phyloP scores from a whole-genome alignment of 768 basidiomycete genomes.

The Phlebiopsis flavidoalba region DNA sequence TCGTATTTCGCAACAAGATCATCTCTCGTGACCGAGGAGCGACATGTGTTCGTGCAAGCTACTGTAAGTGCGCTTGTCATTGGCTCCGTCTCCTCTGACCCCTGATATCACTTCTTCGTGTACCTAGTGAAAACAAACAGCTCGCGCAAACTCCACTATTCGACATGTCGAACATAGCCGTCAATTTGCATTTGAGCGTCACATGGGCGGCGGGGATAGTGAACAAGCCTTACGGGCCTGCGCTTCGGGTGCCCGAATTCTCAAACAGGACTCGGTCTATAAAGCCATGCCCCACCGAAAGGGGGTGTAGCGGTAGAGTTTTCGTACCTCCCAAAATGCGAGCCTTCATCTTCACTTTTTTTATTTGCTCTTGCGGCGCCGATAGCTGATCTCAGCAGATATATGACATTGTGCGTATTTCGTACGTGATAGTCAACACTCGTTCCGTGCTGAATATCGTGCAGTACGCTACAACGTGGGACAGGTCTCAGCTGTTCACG shows the following conservation, averaged over 20 bases:
- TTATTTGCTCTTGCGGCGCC: constrained; percentile 18
- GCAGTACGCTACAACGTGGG: constrained; percentile 33
- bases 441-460: not conserved
- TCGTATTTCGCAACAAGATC: too few relatives aligned
- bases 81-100: not conserved
- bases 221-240: not conserved
- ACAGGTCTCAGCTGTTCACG: constrained; percentile 42
- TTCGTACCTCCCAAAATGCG: not conserved
- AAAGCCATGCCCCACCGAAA: not conserved
- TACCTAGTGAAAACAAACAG: not conserved
- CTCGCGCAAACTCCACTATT: not conserved
- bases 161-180: not conserved
- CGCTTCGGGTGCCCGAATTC: not conserved
- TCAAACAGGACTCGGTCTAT: not conserved
- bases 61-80: not conserved
- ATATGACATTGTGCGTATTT: constrained; percentile 26
- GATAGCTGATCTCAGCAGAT: constrained; percentile 25
- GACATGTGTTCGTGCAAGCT: not conserved
- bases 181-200: not conserved
- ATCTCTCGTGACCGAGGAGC: not conserved
- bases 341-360: constrained; percentile 9
- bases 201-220: not conserved
- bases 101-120: not conserved
- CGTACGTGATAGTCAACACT: not conserved
- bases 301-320: too few relatives aligned